Evolutionary conservation across 1,284 basidiomycete genomes (phyloP).

Genomic region (Cystobasidiaceae sp.): DNA sequence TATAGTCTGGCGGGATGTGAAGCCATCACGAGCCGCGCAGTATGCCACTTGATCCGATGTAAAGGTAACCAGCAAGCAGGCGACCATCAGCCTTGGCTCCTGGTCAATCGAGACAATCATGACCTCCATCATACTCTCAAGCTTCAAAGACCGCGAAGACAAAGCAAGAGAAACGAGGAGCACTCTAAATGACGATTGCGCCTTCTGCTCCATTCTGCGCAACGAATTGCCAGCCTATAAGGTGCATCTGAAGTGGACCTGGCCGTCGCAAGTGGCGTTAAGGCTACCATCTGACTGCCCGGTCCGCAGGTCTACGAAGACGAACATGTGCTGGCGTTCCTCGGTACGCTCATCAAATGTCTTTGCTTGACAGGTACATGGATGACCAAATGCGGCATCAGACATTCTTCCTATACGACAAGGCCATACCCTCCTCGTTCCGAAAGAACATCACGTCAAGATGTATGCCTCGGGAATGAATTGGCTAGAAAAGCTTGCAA

Average conservation of each 20-base stretch:
- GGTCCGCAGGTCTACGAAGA: constrained; percentile 27
- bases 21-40: no score
- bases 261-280: background rate
- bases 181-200: background rate
- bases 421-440: constrained; percentile 33
- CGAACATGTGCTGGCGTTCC: constrained; percentile 29
- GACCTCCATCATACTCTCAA: constrained; percentile 18
- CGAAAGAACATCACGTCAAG: constrained; percentile 26
- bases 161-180: background rate
- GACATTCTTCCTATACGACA: constrained; percentile 33
- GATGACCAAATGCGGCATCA: background rate
- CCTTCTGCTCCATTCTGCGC: constrained; percentile 31
- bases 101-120: background rate
- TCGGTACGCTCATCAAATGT: constrained; percentile 3
- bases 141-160: background rate
- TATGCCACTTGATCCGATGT: no score
- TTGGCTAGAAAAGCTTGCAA: background rate
- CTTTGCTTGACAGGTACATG: background rate
- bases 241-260: background rate
- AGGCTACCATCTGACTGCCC: background rate
- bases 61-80: no score
- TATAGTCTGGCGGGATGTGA: constrained; percentile 7
- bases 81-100: background rate
- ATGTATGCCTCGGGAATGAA: background rate
- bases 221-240: constrained; percentile 22